Conservation (phyloP, 768 basidiomycete genomes). For the Cantharellus cinnabarinus region DNA sequence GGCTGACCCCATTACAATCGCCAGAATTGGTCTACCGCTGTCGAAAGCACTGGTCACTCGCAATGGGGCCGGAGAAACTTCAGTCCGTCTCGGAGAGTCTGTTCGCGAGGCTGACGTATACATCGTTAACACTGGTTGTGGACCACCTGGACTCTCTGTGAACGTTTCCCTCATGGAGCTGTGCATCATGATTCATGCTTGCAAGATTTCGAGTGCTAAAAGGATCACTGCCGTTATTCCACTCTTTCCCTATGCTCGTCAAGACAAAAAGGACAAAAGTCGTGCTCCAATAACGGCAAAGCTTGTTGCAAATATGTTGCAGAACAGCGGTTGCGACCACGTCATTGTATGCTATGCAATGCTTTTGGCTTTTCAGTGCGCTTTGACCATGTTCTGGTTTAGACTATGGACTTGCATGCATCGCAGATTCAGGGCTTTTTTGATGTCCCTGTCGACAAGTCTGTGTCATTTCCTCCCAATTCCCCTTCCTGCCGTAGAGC, state of each 20-base stretch:
- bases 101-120: constrained; percentile 98
- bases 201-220: constrained; percentile 97
- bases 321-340: constrained; percentile 84
- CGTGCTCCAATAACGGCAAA: constrained; percentile 95
- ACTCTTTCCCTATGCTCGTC: constrained; percentile 88
- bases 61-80: constrained; percentile 80
- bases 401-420: constrained; percentile 99
- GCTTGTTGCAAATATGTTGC: constrained; percentile 94
- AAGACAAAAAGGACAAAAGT: constrained; percentile 99
- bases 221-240: constrained; percentile 98
- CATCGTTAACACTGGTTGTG: constrained; percentile 86
- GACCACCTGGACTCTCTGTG: constrained; percentile 28
- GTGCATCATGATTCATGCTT: constrained; percentile 98
- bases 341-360: constrained; percentile 43
- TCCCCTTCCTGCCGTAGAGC: too few relatives aligned
- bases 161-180: constrained; percentile 96
- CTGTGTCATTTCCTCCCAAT: constrained; percentile 19
- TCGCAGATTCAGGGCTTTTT: constrained; percentile 99
- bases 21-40: constrained; percentile 73
- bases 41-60: constrained; percentile 74
- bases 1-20: not conserved
- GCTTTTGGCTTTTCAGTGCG: not conserved
- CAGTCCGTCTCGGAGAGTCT: constrained; percentile 79
- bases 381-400: constrained; percentile 4
- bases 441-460: constrained; percentile 99